Evolutionary conservation across 2,329 filamentous ascomycete genomes (phyloP), one percentile per base, ranked within the genome.

Genomic region (Chaetomiaceae sp.): DNA sequence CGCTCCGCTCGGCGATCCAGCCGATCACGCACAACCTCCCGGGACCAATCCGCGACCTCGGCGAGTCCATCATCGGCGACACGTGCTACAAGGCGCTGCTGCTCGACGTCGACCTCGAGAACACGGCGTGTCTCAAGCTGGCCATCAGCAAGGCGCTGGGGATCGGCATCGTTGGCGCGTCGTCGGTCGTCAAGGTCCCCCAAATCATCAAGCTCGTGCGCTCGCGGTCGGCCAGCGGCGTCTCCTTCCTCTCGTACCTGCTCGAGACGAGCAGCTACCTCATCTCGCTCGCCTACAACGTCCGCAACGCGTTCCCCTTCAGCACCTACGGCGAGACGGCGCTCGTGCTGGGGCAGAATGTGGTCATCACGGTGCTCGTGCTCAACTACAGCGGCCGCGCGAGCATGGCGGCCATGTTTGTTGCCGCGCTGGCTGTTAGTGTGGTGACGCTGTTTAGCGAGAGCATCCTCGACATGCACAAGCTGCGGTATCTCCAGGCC

Each of bases 311-410:
- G 22, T 96, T 96, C 64, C 92, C 94, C 3, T 96, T 99, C 74
- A 95, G 87, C 79, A 99, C 94, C 11, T 99, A 88, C 70, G 94
- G 94, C 70, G 94, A 99, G 80, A 92, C 90, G 25, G 91, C 88
- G 34, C 78, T 97, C 66, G 96, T 99, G 63, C 81, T 94, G 46
- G 84, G 86, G 55, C 94, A 99, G 76, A 96, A 99, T 72, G 82
- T 97, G 39, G 82, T 91, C 56, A 96, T 99, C 68, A 85, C 87
- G 5, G 82, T 91, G 46, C 72, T 97, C 64, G 91, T 99, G 38
- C 76, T 99, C 69, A 86, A 88, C 68, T 97, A 91, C 70, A 85
- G 83, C 55, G 87, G 88, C 9, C 81, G 83, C 61, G 75, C 77
- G 0, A 78, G 79, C 42, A 76, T 82, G 4, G 90, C 91, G 0